Base-by-base conservation (phyloP, 2,329 filamentous ascomycete genomes). In the Aspergillus sp. region DNA sequence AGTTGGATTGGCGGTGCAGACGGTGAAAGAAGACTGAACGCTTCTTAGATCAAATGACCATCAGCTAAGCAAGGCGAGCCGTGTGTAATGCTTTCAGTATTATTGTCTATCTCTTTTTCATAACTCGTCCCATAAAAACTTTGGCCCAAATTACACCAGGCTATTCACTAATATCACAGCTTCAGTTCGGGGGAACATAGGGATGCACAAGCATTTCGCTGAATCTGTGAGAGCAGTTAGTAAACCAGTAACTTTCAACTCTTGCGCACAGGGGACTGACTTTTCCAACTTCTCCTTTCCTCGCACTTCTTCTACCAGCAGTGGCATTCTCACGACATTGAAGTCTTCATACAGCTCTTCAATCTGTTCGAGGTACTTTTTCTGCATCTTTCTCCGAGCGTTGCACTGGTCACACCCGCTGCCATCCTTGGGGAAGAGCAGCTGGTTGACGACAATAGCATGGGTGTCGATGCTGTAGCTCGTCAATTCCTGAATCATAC, bases 331-430 rank as follows among this genome's bases (percentile, higher is more conserved):
- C 62, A 99, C 93, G 36, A 99, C 92, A 70, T 99, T 96, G 78
- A 99, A 99, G 73, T 99, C 94, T 68, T 96, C 92, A 71, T 99
- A 99, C 53, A 99, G 77, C 78, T 99, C 94, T 75, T 95, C 92
- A 65, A 97, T 97, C 80, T 99, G 93, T 69, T 97, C 92, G 41
- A 99, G 81, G 70, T 99, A 99, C 79, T 99, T 99, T 80, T 91
- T 94, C 80, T 99, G 94, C 94, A 99, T 99, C 79, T 95, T 95
- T 67, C 92, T 81, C 59, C 94, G 81, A 43, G 94, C 89, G 69
- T 91, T 95, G 76, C 94, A 99, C 79, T 99, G 94, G 57, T 96
- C 91, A 74, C 94, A 99, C 33, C 84, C 82, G 68, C 88, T 95
- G 49, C 86, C 87, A 60, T 86, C 82, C 73, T 89, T 89, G 16